Evolutionary conservation across 306 rosid genomes (phyloP), one percentile per base, ranked within the genome.

Genomic region (Cucumis cinereus): DNA sequence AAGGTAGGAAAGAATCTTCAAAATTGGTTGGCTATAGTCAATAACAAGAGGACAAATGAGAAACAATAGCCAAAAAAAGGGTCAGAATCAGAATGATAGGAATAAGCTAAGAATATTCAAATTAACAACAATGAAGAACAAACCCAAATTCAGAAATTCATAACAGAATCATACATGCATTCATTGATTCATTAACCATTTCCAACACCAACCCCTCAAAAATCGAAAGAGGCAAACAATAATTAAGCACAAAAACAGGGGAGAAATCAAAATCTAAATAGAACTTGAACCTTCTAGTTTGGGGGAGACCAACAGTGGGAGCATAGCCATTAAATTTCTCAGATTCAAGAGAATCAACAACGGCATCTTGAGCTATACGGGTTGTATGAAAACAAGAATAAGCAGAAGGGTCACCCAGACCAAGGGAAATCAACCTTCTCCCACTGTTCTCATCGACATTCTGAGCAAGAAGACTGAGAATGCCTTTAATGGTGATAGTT

Each of bases 361-460:
- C 92, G 49, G 99, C 91, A 67, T 89, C 77, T 79, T 88, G 84
- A 26, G 86, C 90, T 33, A 79, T 86, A 3, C 41, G 80, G 17
- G 96, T 49, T 0, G 91, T 82, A 66, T 76, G 88, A 75, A 91
- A 94, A 75, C 91, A 87, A 0, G 92, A 79, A 43, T 84, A 81
- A 9, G 88, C 86, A 56, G 99, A 84, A 8, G 99, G 99, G 85
- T 94, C 99, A 9, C 97, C 97, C 84, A 94, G 89, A 4, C 96
- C 97, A 4, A 94, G 81, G 53, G 92, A 91, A 84, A 94, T 86
- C 59, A 87, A 74, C 57, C 75, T 81, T 75, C 77, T 86, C n/a
- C n/a, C 63, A 11, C 40, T 80, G 40, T 73, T 58, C 33, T 40
- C 86, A 74, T 84, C 87, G 41, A 90, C 74, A 54, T 58, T 89